Evolutionary conservation across 129 eudicot species (phyloP).

Genomic region (Pittosporum tobira): DNA sequence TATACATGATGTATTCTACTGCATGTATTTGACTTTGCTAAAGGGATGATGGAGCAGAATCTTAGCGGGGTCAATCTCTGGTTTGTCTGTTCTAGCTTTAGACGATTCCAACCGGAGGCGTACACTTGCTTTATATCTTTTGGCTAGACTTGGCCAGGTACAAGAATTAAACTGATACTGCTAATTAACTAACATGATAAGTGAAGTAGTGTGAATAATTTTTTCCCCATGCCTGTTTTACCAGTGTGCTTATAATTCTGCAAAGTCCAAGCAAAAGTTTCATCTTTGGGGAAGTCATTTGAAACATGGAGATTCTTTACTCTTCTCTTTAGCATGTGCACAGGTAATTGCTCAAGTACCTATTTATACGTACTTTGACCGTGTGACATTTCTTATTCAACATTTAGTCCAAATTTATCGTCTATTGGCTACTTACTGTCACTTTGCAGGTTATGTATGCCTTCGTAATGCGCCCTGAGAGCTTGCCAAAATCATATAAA

Average conservation of each 20-base stretch:
- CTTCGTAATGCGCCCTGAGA: slow-evolving; percentile 96
- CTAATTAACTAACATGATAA: neutral
- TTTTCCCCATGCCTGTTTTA: slow-evolving; percentile 7
- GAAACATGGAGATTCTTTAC: slow-evolving; percentile 97
- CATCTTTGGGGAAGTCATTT: slow-evolving; percentile 93
- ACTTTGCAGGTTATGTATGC: slow-evolving; percentile 98
- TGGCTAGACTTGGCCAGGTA: slow-evolving; percentile 95
- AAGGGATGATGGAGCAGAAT: slow-evolving; percentile 96
- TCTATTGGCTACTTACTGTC: slow-evolving; percentile 1
- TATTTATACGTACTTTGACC: neutral
- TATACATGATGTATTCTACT: slow-evolving; percentile 30
- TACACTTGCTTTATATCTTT: slow-evolving; percentile 85
- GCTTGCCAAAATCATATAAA: slow-evolving; percentile 91
- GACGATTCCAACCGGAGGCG: slow-evolving; percentile 92
- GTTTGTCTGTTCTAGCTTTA: slow-evolving; percentile 89
- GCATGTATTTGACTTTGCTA: slow-evolving; percentile 64
- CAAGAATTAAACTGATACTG: slow-evolving; percentile 2
- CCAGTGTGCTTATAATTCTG: slow-evolving; percentile 97
- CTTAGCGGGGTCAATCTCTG: slow-evolving; percentile 94
- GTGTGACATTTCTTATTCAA: no score
- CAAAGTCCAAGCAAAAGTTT: slow-evolving; percentile 87
- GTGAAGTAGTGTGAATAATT: neutral
- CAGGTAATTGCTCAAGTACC: slow-evolving; percentile 42
- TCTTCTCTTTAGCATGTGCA: slow-evolving; percentile 89
- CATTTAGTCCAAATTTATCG: neutral